These are phyloP conservation scores for Clausena lansium DNA, from an alignment of 345 rosid species.

Conservation along the genomic window DNA sequence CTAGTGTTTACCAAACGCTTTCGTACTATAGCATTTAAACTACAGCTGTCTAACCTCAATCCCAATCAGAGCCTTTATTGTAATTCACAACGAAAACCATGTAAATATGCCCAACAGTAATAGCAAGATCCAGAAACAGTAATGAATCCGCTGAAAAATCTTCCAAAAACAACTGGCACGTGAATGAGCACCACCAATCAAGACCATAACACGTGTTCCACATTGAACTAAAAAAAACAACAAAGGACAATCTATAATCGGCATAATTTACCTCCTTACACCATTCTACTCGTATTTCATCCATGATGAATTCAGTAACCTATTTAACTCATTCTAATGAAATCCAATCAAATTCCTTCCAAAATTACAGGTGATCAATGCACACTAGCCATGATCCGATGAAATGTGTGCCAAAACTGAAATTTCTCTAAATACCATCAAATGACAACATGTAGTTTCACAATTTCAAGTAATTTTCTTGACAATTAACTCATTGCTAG, in stretches of 20 bases:
- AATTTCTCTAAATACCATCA: neutral
- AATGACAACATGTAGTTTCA: neutral
- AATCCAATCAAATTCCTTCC: neutral
- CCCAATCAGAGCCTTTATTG: too few species aligned
- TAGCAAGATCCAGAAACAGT: neutral
- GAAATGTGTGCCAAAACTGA: neutral
- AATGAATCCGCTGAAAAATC: neutral
- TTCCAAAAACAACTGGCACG: neutral
- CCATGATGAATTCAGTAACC: neutral
- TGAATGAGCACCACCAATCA: neutral
- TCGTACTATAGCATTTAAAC: too few species aligned
- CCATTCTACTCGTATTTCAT: neutral
- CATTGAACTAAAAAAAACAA: neutral
- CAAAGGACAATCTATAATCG: neutral
- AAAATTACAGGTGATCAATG: neutral
- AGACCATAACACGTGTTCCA: neutral
- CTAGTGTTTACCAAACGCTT: too few species aligned
- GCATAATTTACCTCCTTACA: neutral
- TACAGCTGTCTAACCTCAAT: too few species aligned
- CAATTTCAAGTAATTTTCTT: neutral
- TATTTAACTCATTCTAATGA: neutral
- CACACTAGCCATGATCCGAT: neutral
- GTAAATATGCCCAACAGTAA: neutral
- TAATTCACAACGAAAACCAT: neutral
- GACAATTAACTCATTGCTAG: neutral